Evolutionary conservation across 2,329 filamentous ascomycete species (phyloP), one percentile per base, ranked within the genome.

Genomic region (Phyllosticta citrichinensis): DNA sequence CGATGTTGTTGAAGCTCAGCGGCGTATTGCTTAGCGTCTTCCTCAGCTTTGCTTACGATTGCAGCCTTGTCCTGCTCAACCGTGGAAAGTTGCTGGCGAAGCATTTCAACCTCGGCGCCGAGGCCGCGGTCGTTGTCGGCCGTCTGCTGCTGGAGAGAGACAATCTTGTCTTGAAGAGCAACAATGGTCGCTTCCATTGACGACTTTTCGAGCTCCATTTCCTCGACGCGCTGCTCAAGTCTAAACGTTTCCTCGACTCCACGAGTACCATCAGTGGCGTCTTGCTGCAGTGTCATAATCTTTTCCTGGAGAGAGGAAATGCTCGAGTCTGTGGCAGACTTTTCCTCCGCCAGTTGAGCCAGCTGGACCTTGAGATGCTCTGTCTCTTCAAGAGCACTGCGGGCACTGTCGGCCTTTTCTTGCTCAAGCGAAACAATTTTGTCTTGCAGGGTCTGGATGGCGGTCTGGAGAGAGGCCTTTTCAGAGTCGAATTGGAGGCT

Each of bases 381-480:
- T 9, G 24, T 30, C 55, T 61, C 54, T 17, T 24, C 50, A 8
- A 12, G 30, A 5, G 59, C 50, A 53, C 27, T 27, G 27, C 52
- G 20, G 12, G 50, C 58, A 17, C 24, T 56, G n/a, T 61, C 59
- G 9, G 54, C 25, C 25, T 47, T 40, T 22, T 62, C 60, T 33
- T 55, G 50, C 51, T 62, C 60, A 4, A 62, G 55, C n/a, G 52
- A 24, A 20, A 24, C 30, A 24, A 62, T 62, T 35, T 58, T 62
- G 55, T 55, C 56, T 17, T 62, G 55, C 50, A 61, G 54, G 4
- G 59, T 56, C 27, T 56, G 47, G 54, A 61, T 61, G 30, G 59
- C 59, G 10, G 30, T 40, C 19, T 56, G 59, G 19, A 61, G 47
- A 10, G 55, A 57, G 19, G 58, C 53, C 59, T 61, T 61, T 30